Conservation (phyloP, 2,329 filamentous ascomycete genomes). For the Dryadomyces quercus-mongolicae region DNA sequence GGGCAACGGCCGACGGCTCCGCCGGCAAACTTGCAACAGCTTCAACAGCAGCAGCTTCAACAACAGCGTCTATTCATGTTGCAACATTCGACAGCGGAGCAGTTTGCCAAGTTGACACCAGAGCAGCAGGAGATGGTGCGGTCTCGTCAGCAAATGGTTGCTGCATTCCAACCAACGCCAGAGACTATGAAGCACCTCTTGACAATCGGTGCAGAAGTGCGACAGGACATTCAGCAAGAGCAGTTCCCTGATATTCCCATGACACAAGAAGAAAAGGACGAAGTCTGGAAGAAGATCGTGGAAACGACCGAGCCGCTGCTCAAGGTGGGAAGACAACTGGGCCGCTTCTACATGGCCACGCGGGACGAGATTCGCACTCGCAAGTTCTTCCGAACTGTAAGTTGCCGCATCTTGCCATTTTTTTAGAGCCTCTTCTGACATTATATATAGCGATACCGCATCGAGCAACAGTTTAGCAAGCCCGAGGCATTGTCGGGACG, state of each 20-base stretch:
- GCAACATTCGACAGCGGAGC: conserved; percentile 20
- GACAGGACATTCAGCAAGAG: conserved; percentile 25
- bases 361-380: conserved; percentile 36
- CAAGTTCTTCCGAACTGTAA: conserved; percentile 41
- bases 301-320: conserved; percentile 28
- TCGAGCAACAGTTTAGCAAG: conserved; percentile 41
- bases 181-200: conserved; percentile 27
- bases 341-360: conserved; percentile 21
- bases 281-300: conserved; percentile 31
- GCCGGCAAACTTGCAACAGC: conserved; percentile 6
- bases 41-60: conserved; percentile 12
- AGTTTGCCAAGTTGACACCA: conserved; percentile 28
- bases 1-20: not conserved
- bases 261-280: conserved; percentile 29
- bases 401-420: conserved; percentile 14
- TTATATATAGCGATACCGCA: conserved; percentile 34
- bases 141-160: conserved; percentile 10
- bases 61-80: conserved; percentile 15
- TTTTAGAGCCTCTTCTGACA: not conserved
- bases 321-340: conserved; percentile 31
- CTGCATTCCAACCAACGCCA: conserved; percentile 15
- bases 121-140: conserved; percentile 25
- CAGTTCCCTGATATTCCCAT: conserved; percentile 33
- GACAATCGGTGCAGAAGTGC: conserved; percentile 19
- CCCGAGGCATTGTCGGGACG: conserved; percentile 31